These are phyloP conservation scores for Gastrodia elata DNA, from an alignment of 106 monocot species.

Conservation along the genomic window DNA sequence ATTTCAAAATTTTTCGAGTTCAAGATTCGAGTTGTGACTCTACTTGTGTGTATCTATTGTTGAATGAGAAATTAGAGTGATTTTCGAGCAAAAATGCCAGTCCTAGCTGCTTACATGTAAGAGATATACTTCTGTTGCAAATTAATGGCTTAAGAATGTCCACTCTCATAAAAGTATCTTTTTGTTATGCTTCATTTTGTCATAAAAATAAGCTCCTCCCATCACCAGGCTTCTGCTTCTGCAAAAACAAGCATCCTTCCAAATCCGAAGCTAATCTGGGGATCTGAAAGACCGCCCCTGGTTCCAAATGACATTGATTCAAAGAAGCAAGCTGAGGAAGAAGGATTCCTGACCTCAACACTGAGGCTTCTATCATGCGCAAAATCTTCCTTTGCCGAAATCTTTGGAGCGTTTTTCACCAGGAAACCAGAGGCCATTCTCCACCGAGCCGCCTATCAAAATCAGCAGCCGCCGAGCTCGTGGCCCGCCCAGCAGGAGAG, in stretches of 20 bases:
- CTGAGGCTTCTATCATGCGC: constrained; percentile 47
- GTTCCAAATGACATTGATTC: constrained; percentile 47
- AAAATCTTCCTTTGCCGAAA: constrained; percentile 31
- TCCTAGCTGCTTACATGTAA: too few species aligned
- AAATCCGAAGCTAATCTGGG: constrained; percentile 58
- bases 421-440: constrained; percentile 27
- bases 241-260: constrained; percentile 35
- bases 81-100: too few species aligned
- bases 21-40: too few species aligned
- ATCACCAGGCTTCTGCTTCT: constrained; percentile 38
- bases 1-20: too few species aligned
- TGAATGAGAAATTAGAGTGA: too few species aligned
- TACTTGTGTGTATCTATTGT: too few species aligned
- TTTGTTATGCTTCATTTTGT: neutral
- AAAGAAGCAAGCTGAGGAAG: constrained; percentile 46
- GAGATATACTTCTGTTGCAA: too few species aligned
- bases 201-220: neutral
- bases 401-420: constrained; percentile 34
- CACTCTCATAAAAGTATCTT: neutral
- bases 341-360: constrained; percentile 56
- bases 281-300: constrained; percentile 51
- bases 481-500: constrained; percentile 86
- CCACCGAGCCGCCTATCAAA: constrained; percentile 19
- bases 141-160: neutral
- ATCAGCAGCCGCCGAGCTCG: constrained; percentile 20